Evolutionary conservation across 768 basidiomycete species (phyloP).

Genomic region (Mycena crocata): DNA sequence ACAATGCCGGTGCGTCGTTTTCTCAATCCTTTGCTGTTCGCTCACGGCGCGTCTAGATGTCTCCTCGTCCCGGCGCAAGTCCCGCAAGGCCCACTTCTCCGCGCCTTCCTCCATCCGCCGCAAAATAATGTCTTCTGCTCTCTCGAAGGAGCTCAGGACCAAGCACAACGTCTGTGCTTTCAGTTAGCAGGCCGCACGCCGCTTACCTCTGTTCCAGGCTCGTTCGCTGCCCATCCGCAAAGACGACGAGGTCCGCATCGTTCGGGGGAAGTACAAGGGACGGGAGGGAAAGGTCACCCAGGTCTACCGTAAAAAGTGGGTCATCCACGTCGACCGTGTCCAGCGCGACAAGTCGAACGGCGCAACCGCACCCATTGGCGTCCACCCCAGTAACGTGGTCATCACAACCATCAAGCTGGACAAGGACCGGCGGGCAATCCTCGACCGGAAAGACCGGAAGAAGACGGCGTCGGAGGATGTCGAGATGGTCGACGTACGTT

Average conservation of each 20-base stretch:
- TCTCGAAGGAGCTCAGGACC: slow-evolving; percentile 93
- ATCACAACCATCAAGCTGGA: slow-evolving; percentile 93
- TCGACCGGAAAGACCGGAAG: slow-evolving; percentile 88
- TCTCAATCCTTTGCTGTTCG: slow-evolving; percentile 27
- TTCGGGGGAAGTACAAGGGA: slow-evolving; percentile 98
- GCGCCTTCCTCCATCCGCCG: slow-evolving; percentile 96
- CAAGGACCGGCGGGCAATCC: slow-evolving; percentile 89
- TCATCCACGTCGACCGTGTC: slow-evolving; percentile 98
- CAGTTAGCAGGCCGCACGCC: neutral
- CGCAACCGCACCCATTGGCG: slow-evolving; percentile 91
- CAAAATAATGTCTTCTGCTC: slow-evolving; percentile 97
- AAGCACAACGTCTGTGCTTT: slow-evolving; percentile 84
- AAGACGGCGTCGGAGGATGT: slow-evolving; percentile 73
- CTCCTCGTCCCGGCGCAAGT: slow-evolving; percentile 96
- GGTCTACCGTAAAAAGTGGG: slow-evolving; percentile 99
- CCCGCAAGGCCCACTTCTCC: slow-evolving; percentile 97
- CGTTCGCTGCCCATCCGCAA: slow-evolving; percentile 96
- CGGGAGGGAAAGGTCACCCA: slow-evolving; percentile 98
- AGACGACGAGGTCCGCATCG: slow-evolving; percentile 97
- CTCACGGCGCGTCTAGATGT: slow-evolving; percentile 65
- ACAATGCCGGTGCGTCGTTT: slow-evolving; percentile 77
- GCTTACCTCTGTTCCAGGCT: slow-evolving; percentile 57
- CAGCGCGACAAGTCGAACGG: slow-evolving; percentile 98
- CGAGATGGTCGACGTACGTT: slow-evolving; percentile 84
- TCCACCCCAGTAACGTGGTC: slow-evolving; percentile 97